A percentile compares a stretch with the other conserved stretches of the same genome.
Conservation (phyloP, 257 asterid genomes). For the Leonotis leonurus region DNA sequence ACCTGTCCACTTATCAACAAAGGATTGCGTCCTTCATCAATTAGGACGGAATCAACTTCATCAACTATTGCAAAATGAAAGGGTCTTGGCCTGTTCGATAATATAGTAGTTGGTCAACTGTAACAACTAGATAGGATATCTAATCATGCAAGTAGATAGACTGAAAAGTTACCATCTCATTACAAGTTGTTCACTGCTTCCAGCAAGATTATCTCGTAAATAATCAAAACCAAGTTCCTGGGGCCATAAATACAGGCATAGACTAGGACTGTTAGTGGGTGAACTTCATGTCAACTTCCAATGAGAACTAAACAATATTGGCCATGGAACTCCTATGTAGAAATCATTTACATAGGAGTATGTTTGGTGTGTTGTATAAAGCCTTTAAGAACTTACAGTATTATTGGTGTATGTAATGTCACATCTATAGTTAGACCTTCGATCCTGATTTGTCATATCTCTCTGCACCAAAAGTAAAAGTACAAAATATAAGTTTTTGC, state of each 20-base stretch:
- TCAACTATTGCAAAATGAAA: conserved; percentile 97
- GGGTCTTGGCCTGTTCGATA: conserved; percentile 81
- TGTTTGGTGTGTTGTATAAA: not conserved
- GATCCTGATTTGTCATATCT: conserved; percentile 60
- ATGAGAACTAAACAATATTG: not conserved
- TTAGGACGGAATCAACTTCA: conserved; percentile 97
- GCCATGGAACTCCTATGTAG: not conserved
- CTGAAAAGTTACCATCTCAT: conserved; percentile 82
- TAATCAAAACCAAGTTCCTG: conserved; percentile 99
- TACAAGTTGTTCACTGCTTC: conserved; percentile 69
- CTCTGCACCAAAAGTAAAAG: conserved; percentile 40
- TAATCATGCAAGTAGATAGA: conserved; percentile 11
- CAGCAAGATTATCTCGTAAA: conserved; percentile 83
- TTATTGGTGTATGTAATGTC: conserved; percentile 95
- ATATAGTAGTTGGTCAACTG: conserved; percentile 7
- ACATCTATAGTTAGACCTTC: conserved; percentile 73
- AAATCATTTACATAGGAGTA: not conserved
- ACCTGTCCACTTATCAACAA: conserved; percentile 93
- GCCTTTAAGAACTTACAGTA: conserved; percentile 46
- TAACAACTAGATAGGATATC: conserved; percentile 1
- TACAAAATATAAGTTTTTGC: not conserved
- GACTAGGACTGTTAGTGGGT: conserved; percentile 4
- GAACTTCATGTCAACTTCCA: conserved; percentile 2
- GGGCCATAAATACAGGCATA: conserved; percentile 10
- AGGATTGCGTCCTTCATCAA: conserved; percentile 97